A percentile compares a stretch with the other conserved stretches of the same genome.
Evolutionary conservation across 768 basidiomycete genomes (phyloP).

Genomic region (Hemileccinum impolitum): DNA sequence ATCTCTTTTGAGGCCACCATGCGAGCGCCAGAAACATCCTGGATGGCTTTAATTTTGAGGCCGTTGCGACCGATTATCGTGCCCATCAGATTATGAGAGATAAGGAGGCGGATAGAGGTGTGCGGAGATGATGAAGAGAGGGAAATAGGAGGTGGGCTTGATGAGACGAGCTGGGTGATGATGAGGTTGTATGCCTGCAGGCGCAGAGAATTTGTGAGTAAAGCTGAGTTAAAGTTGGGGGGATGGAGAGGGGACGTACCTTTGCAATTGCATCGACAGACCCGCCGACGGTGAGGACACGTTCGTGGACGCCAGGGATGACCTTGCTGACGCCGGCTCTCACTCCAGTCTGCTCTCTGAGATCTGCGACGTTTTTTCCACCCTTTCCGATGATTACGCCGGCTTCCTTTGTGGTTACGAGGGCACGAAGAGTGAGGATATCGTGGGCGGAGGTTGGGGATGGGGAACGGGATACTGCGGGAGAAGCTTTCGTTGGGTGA

Average conservation of each 20-base stretch:
- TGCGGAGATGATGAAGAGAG: constrained; percentile 61
- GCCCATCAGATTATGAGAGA: constrained; percentile 99
- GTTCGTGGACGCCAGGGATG: constrained; percentile 95
- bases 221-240: background rate
- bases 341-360: constrained; percentile 93
- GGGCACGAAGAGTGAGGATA: constrained; percentile 84
- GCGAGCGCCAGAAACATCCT: constrained; percentile 91
- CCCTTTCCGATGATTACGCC: constrained; percentile 96
- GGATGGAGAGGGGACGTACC: constrained; percentile 41
- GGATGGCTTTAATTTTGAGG: constrained; percentile 98
- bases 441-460: constrained; percentile 65
- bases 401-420: constrained; percentile 96
- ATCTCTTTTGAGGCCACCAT: constrained; percentile 99
- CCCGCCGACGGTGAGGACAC: constrained; percentile 92
- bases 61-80: constrained; percentile 96
- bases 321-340: constrained; percentile 99
- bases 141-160: constrained; percentile 68
- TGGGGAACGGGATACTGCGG: constrained; percentile 68
- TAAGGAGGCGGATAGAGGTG: constrained; percentile 93
- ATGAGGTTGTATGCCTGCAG: constrained; percentile 91
- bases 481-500: constrained; percentile 41
- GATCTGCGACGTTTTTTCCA: constrained; percentile 96
- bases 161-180: constrained; percentile 83
- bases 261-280: constrained; percentile 90
- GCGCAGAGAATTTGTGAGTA: constrained; percentile 13